Evolutionary conservation across 2,329 filamentous ascomycete genomes (phyloP).

Genomic region (Amphichorda felina): DNA sequence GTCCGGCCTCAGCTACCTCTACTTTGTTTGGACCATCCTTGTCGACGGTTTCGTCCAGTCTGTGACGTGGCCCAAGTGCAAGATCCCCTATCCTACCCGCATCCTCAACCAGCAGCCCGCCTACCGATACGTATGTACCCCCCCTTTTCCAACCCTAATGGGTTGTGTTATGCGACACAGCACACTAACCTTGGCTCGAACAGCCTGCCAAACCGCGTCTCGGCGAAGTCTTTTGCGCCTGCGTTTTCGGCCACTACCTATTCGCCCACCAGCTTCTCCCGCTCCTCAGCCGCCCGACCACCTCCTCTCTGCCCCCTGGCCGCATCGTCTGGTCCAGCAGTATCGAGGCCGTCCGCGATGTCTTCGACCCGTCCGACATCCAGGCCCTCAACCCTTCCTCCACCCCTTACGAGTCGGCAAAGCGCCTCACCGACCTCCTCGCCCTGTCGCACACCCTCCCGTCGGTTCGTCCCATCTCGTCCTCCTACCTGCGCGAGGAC

Average conservation of each 20-base stretch:
- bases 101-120: conserved; percentile 26
- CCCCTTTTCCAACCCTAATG: background rate
- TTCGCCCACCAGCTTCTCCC: conserved; percentile 71
- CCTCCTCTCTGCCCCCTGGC: conserved; percentile 41
- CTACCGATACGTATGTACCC: conserved; percentile 19
- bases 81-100: conserved; percentile 43
- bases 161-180: no score
- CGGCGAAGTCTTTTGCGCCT: conserved; percentile 78
- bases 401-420: conserved; percentile 72
- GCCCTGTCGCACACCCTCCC: conserved; percentile 62
- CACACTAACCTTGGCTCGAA: background rate
- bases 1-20: conserved; percentile 61
- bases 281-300: conserved; percentile 45
- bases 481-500: conserved; percentile 35
- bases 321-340: conserved; percentile 83
- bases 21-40: conserved; percentile 40
- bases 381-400: conserved; percentile 50
- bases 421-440: conserved; percentile 77
- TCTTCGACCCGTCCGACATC: conserved; percentile 58
- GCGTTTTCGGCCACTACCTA: conserved; percentile 92
- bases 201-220: conserved; percentile 46
- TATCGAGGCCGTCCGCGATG: conserved; percentile 48
- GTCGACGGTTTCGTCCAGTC: conserved; percentile 51
- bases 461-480: conserved; percentile 43
- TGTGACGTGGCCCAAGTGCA: conserved; percentile 69